Percentiles rank a stretch among this genome's conserved stretches.
These are phyloP conservation scores for Curvularia eragrostidis DNA, from an alignment of 2,329 filamentous ascomycete genomes.

Conservation along the genomic window DNA sequence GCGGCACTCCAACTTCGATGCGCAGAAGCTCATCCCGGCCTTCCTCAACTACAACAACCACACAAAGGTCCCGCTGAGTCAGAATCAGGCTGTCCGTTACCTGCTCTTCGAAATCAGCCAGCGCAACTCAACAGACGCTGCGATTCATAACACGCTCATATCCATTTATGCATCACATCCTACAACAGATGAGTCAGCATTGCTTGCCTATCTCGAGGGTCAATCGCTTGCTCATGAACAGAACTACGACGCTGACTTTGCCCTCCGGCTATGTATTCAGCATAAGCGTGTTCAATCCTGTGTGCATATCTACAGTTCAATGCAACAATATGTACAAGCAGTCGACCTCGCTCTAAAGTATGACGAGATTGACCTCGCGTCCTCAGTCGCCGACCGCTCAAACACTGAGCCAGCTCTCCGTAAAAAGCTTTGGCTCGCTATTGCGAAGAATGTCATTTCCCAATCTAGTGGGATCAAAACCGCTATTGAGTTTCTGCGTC, in stretches of 20 bases:
- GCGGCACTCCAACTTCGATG: slow-evolving; percentile 84
- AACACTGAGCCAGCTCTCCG: slow-evolving; percentile 79
- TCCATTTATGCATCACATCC: slow-evolving; percentile 92
- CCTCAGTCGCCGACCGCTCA: slow-evolving; percentile 85
- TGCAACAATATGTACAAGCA: slow-evolving; percentile 92
- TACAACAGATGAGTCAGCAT: slow-evolving; percentile 80
- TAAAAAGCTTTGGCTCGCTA: slow-evolving; percentile 94
- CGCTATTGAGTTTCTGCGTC: slow-evolving; percentile 90
- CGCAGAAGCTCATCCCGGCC: slow-evolving; percentile 88
- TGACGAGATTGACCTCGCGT: slow-evolving; percentile 86
- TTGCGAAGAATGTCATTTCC: slow-evolving; percentile 91
- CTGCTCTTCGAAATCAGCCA: slow-evolving; percentile 92
- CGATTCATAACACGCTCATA: slow-evolving; percentile 95
- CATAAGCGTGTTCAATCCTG: slow-evolving; percentile 91
- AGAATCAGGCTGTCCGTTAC: slow-evolving; percentile 92
- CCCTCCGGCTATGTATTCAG: slow-evolving; percentile 92
- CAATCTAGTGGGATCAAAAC: slow-evolving; percentile 81
- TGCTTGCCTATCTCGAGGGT: slow-evolving; percentile 87
- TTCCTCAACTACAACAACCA: slow-evolving; percentile 91
- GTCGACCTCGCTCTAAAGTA: slow-evolving; percentile 92
- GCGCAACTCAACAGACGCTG: slow-evolving; percentile 78
- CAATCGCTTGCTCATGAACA: slow-evolving; percentile 78
- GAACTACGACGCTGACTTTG: slow-evolving; percentile 93
- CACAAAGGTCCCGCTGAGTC: slow-evolving; percentile 67
- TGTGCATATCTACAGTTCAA: slow-evolving; percentile 95